Percentiles rank a stretch among this genome's conserved stretches.
phyloP scores from a whole-genome alignment of 2,329 filamentous ascomycete genomes.

The Dactylella cylindrospora region DNA sequence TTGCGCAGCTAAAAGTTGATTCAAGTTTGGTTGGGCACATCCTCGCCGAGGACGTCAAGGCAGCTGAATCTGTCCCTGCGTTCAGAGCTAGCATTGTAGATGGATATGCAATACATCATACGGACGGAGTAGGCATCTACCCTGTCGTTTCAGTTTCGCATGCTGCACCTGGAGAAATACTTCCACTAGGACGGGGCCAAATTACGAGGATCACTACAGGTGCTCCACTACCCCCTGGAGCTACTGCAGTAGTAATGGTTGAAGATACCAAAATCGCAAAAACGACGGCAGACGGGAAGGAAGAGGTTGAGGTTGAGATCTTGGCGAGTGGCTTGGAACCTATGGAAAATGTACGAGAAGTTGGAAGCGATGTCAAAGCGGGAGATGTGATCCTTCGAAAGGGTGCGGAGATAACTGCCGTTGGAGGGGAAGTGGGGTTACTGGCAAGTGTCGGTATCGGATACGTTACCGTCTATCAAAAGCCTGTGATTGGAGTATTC shows the following conservation, averaged over 20 bases:
- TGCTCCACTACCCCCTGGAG: slow-evolving; percentile 81
- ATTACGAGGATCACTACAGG: slow-evolving; percentile 93
- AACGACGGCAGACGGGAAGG: slow-evolving; percentile 74
- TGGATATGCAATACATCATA: slow-evolving; percentile 79
- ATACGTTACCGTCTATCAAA: slow-evolving; percentile 70
- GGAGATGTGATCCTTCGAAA: slow-evolving; percentile 70
- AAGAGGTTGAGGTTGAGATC: slow-evolving; percentile 87
- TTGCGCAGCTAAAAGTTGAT: slow-evolving; percentile 64
- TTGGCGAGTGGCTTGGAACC: slow-evolving; percentile 71
- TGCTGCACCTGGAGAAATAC: slow-evolving; percentile 64
- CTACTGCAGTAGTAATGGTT: slow-evolving; percentile 93
- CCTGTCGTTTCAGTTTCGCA: slow-evolving; percentile 86
- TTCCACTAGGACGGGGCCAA: slow-evolving; percentile 67
- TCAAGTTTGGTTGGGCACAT: slow-evolving; percentile 71
- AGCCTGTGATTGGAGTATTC: slow-evolving; percentile 78
- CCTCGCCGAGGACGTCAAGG: slow-evolving; percentile 77
- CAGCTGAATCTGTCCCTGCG: slow-evolving; percentile 81
- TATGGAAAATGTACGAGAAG: slow-evolving; percentile 85
- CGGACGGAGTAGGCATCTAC: slow-evolving; percentile 68
- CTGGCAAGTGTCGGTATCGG: slow-evolving; percentile 79
- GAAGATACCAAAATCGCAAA: slow-evolving; percentile 81
- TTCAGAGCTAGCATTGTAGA: slow-evolving; percentile 96
- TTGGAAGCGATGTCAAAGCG: slow-evolving; percentile 79
- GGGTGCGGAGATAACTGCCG: slow-evolving; percentile 79
- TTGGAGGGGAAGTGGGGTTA: slow-evolving; percentile 88